Evolutionary conservation across 2,329 filamentous ascomycete genomes (phyloP), one percentile per base, ranked within the genome.

Genomic region (Hypoxylon sp.): DNA sequence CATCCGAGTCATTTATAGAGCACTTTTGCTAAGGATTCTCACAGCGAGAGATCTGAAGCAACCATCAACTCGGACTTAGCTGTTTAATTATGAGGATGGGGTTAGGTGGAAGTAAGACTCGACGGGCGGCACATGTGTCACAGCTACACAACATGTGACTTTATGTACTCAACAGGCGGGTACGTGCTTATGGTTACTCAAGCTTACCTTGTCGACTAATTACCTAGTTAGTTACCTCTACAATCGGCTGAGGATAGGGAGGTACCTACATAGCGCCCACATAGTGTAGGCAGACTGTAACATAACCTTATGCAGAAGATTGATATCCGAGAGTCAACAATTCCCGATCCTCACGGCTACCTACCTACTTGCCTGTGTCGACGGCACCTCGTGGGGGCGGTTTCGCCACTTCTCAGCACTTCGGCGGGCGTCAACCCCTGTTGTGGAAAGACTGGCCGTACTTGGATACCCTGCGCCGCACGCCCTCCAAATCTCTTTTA

Each of bases 311-410:
- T 67, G 67, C 63, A 65, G 61, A 68, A 4, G 64, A 65, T 69
- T 61, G 67, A 68, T 70, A 65, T 58, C 67, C 67, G 67, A 68
- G 64, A 64, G 52, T 63, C 64, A 65, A 68, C 64, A 67, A 67
- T 68, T 70, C 59, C 67, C 67, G 67, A 70, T 68, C 61, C 62
- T 59, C 48, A 63, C 68, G 68, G 68, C 66, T 70, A 67, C 68
- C 60, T 70, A 67, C 68, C 60, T 70, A 50, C 68, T 63, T 68
- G 41, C 61, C 63, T 65, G 45, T 41, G 65, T 65, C 60, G 52
- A 68, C 61, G 48, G 59, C 60, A 68, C 63, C 61, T 66, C 65
- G 65, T 70, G 65, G 68, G 68, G 67, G 67, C 67, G 45, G 64
- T 70, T 68, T 68, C 61, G 63, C 60, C 65, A 27, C 56, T 54